Evolutionary conservation across 2,329 filamentous ascomycete genomes (phyloP), one percentile per base, ranked within the genome.

Genomic region (Bisporella sp.): DNA sequence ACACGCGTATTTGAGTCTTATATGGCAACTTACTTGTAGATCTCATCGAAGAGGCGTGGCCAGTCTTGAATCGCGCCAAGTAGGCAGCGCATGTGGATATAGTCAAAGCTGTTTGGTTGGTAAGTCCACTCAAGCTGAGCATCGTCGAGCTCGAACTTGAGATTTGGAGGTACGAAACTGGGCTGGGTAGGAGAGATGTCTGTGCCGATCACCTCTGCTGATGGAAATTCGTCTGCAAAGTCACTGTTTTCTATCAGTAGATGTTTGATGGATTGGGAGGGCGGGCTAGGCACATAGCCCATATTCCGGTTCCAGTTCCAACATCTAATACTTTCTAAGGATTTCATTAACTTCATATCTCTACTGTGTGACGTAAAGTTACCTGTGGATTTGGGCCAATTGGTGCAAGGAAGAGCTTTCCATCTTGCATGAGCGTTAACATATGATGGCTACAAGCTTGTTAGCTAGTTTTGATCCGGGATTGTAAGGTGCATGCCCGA

Each of bases 31-130:
- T 77, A 73, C 56, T 68, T 67, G 55, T 65, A 74, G 21, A 71
- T 61, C 46, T 77, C 75, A 11, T 65, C 63, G 49, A 83, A 72
- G 5, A 84, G 62, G n/a, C 71, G 68, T 46, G 45, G 31, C 52
- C 49, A 52, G 41, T 54, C 49, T 33, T 29, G 30, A 31, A 51
- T 48, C 5, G 29, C 31, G 30, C 44, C 48, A 8, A 41, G 30
- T 31, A 50, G 43, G 13, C 12, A 31, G 21, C 48, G 42, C 5
- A 46, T 30, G 37, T 46, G 44, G 30, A 50, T 41, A 30, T 21
- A 50, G 28, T 50, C 48, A 12, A 50, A 50, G 13, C 28, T 41
- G 33, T 51, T 31, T 35, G 31, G 37, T 40, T 45, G 30, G 33
- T 45, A 54, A 21, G 43, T 46, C 52, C 52, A 54, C 1, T 47